Conservation (phyloP, 1,284 basidiomycete species). For the Cerrena zonata region DNA sequence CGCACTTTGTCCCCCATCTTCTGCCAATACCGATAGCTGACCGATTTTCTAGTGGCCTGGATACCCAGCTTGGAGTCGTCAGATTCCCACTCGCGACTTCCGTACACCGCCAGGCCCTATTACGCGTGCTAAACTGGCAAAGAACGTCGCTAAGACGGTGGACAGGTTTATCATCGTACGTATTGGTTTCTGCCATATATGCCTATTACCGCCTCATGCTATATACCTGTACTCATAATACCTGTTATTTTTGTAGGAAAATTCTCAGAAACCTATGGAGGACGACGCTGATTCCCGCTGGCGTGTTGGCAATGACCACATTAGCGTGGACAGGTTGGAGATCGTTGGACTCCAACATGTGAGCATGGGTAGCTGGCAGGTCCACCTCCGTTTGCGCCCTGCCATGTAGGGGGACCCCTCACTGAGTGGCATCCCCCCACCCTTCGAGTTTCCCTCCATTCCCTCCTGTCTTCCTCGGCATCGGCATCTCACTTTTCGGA, state of each 20-base stretch:
- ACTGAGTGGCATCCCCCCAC: neutral
- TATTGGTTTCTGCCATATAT: conserved; percentile 7
- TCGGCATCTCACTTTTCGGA: too few relatives aligned
- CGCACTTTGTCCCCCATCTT: conserved; percentile 12
- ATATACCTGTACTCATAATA: neutral
- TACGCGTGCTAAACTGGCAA: conserved; percentile 35
- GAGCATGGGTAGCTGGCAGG: conserved; percentile 74
- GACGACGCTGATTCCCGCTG: conserved; percentile 53
- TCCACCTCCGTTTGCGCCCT: conserved; percentile 51
- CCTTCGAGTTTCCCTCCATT: too few relatives aligned
- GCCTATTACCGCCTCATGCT: neutral
- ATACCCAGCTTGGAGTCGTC: conserved; percentile 67
- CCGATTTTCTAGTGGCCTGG: conserved; percentile 58
- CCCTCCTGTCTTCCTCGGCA: too few relatives aligned
- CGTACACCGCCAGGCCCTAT: conserved; percentile 67
- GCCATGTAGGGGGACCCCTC: neutral
- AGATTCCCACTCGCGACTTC: conserved; percentile 75
- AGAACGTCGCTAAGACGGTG: conserved; percentile 35
- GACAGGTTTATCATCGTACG: conserved; percentile 33
- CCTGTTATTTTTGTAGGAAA: conserved; percentile 38
- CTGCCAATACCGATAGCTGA: conserved; percentile 6
- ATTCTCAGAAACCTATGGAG: conserved; percentile 45
- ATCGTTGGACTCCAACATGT: conserved; percentile 74
- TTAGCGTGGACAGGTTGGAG: conserved; percentile 58
- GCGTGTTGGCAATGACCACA: conserved; percentile 51